Evolutionary conservation across 352 stramenopile species (phyloP), one percentile per base, ranked within the genome.

Genomic region (Globisporangium nodosum): DNA sequence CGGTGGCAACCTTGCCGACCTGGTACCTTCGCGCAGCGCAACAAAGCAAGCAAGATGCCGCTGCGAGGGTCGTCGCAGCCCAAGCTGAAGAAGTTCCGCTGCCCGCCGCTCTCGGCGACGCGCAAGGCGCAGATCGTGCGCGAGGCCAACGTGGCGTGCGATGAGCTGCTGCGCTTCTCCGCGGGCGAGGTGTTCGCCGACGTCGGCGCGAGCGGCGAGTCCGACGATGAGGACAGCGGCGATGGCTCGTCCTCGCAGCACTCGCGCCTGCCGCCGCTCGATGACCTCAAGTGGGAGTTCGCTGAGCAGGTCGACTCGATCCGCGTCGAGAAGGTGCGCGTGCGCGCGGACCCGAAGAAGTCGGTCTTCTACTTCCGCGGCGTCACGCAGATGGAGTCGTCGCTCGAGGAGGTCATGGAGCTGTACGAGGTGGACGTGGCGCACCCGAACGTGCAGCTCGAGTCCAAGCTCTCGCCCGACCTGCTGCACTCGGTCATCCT

Each of bases 61-160:
- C 48, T 49, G 20, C n/a, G 79, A 50, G 83, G 81, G 68, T 80
- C 68, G 20, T 78, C 74, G 48, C 62, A 79, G 50, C 61, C 73
- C 45, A 88, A 88, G 65, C 81, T 75, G 66, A 88, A 88, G 67
- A 87, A 87, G 56, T 92, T 92, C 60, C 76, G 78, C 40, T 92
- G 82, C 51, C 82, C 80, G 37, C 82, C 79, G 56, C 71, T 92
- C 1, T 88, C 82, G n/a, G 40, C 42, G 13, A 71, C 70, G 39
- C 72, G 78, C 62, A 71, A 71, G 64, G 65, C 81, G 51, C 78
- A 89, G 70, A 92, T 92, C 71, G 73, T 65, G 42, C 70, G 74
- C 54, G 82, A 92, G 50, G 82, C 82, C 37, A 87, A 89, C 64
- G 58, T 77, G 40, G 82, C 82, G 53, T 92, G 82, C 58, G 80